Evolutionary conservation across 225 moss, liverwort and hornwort genomes (phyloP).

Genomic region (Pseudoscleropodium purum): DNA sequence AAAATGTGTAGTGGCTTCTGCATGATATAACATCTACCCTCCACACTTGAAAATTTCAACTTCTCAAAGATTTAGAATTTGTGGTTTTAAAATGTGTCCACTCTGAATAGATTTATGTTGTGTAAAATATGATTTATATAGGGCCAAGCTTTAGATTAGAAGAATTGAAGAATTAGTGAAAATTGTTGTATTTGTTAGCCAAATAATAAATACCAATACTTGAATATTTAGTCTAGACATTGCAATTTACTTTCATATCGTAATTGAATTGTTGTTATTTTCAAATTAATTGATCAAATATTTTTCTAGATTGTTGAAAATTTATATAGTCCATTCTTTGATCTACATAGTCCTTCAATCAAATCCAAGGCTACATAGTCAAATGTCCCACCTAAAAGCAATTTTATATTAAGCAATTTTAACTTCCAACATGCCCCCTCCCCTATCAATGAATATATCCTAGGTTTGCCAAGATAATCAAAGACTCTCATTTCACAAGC

Average conservation of each 20-base stretch:
- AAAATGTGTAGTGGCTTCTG: background rate
- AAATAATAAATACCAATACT: background rate
- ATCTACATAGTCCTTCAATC: too few relatives aligned
- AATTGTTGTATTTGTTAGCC: background rate
- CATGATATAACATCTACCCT: background rate
- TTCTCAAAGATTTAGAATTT: background rate
- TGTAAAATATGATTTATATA: background rate
- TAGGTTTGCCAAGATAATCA: background rate
- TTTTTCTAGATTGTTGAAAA: background rate
- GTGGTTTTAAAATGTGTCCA: background rate
- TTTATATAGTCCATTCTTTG: background rate
- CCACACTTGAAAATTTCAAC: background rate
- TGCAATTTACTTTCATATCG: background rate
- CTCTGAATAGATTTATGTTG: background rate
- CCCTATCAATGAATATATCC: rapidly evolving
- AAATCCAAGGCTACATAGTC: too few relatives aligned
- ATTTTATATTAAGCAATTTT: background rate
- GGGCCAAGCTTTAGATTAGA: background rate
- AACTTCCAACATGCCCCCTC: rapidly evolving
- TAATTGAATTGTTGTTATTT: background rate
- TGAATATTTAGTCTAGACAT: background rate
- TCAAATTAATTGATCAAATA: background rate
- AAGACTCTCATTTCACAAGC: rapidly evolving
- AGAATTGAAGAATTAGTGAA: rapidly evolving
- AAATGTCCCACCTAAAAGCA: background rate